Base-by-base conservation (phyloP, 2,329 filamentous ascomycete species). In the Aureobasidium leucospermi region DNA sequence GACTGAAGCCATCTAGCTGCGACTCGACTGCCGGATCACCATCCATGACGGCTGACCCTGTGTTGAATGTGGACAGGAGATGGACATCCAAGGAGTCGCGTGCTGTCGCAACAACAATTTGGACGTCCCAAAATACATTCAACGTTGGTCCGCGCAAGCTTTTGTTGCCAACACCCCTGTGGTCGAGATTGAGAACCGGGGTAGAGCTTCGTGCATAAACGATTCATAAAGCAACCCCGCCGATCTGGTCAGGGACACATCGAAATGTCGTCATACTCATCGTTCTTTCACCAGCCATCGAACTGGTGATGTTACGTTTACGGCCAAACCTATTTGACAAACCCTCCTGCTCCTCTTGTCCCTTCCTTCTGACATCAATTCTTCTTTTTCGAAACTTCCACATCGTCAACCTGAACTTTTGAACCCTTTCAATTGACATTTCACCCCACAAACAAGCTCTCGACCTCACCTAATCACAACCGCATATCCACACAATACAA, bases 1-100 rank as follows among this genome's bases (percentile, higher is more conserved):
- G 79, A 81, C 89, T 92, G 80, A 96, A 94, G 74, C 84, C 82
- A 81, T 96, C 92, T 74, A 96, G 84, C 64, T 75, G 69, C 34
- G 73, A 71, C 68, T 88, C 86, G 67, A 88, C 85, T 67, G 83
- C 82, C 62, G 85, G 84, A 78, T 89, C 86, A 76, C 84, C 86
- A 76, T 89, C 86, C 86, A 89, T 89, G 38, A 45, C 47, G 7
- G 41, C 53, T 29, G 31, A 32, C 43, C 43, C 38, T 47, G 16
- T 19, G 53, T 39, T 38, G 10, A 6, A 43, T 39, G 32, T 16
- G 42, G 16, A 47, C 42, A 57, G 32, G 16, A 28, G 34, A 23
- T 32, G 8, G 38, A 45, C 41, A 46, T 47, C 15, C 42, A 38
- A 29, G 29, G 53, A 47, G 53, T 57, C 53, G 53, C 42, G 53